phyloP scores from a whole-genome alignment of 2,329 filamentous ascomycete species.

The Botryosphaeria dothidea region DNA sequence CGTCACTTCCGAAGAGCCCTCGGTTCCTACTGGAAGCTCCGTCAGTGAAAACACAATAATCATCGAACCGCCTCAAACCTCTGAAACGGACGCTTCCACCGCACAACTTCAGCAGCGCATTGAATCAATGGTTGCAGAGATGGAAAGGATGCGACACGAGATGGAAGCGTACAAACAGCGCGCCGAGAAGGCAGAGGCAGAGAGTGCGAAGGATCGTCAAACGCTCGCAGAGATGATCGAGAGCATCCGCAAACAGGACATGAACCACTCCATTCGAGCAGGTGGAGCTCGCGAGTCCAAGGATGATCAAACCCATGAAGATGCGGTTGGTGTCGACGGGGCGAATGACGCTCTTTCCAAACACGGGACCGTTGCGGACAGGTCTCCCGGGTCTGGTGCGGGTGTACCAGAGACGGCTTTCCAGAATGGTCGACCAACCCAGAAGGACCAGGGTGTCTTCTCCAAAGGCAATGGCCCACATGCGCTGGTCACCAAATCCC shows the following conservation, averaged over 20 bases:
- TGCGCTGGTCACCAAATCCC: slow-evolving; percentile 30
- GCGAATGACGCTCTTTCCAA: slow-evolving; percentile 21
- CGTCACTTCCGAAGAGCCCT: slow-evolving; percentile 33
- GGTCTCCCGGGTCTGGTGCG: neutral
- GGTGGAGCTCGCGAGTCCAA: slow-evolving; percentile 32
- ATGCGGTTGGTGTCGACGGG: slow-evolving; percentile 23
- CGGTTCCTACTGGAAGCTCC: slow-evolving; percentile 18
- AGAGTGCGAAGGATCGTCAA: slow-evolving; percentile 70
- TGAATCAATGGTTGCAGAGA: slow-evolving; percentile 75
- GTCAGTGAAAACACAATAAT: slow-evolving; percentile 23
- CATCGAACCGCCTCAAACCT: slow-evolving; percentile 30
- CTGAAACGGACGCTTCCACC: slow-evolving; percentile 39
- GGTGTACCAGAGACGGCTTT: slow-evolving; percentile 20
- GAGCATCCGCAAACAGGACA: slow-evolving; percentile 71
- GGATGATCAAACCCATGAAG: slow-evolving; percentile 22
- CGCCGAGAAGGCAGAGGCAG: slow-evolving; percentile 78
- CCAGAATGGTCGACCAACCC: slow-evolving; percentile 34
- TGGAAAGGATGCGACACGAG: slow-evolving; percentile 77
- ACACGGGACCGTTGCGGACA: slow-evolving; percentile 13
- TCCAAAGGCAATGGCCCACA: slow-evolving; percentile 27
- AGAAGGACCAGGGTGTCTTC: slow-evolving; percentile 27
- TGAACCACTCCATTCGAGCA: slow-evolving; percentile 50
- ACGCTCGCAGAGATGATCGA: slow-evolving; percentile 86
- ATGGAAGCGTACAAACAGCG: slow-evolving; percentile 76
- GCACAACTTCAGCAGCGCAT: slow-evolving; percentile 67